These are phyloP conservation scores for Dissophora globulifera DNA, from an alignment of 192 early-diverging fungal species.

Conservation along the genomic window DNA sequence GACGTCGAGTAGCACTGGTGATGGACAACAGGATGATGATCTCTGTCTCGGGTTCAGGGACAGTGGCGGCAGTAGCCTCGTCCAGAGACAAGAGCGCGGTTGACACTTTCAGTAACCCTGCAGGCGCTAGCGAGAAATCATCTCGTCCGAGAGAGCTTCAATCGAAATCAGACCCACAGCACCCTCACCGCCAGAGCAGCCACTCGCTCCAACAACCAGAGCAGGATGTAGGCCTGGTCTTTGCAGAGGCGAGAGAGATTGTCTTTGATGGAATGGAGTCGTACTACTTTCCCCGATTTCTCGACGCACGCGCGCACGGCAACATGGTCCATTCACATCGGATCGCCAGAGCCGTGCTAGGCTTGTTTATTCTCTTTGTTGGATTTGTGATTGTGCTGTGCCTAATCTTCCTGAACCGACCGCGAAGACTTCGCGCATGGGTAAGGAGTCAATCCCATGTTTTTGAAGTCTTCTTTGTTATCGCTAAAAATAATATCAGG, in stretches of 20 bases:
- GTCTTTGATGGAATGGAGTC: constrained; percentile 63
- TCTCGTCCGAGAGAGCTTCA: too few relatives aligned
- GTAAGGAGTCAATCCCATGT: constrained; percentile 32
- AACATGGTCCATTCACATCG: constrained; percentile 64
- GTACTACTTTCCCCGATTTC: constrained; percentile 66
- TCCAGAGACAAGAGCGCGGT: neutral
- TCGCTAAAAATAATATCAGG: neutral
- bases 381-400: constrained; percentile 62
- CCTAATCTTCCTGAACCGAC: constrained; percentile 65
- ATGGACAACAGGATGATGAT: constrained; percentile 43
- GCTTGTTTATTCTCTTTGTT: constrained; percentile 59
- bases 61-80: neutral
- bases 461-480: neutral
- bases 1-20: constrained; percentile 30
- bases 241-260: constrained; percentile 65
- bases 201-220: constrained; percentile 15
- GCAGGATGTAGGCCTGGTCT: constrained; percentile 53
- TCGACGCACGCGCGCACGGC: constrained; percentile 63
- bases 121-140: too few relatives aligned
- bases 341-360: constrained; percentile 56
- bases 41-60: neutral
- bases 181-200: neutral
- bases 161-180: neutral
- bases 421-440: constrained; percentile 61
- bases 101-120: too few relatives aligned